Base-by-base conservation (phyloP, 768 basidiomycete genomes). In the Crepidotus variabilis region DNA sequence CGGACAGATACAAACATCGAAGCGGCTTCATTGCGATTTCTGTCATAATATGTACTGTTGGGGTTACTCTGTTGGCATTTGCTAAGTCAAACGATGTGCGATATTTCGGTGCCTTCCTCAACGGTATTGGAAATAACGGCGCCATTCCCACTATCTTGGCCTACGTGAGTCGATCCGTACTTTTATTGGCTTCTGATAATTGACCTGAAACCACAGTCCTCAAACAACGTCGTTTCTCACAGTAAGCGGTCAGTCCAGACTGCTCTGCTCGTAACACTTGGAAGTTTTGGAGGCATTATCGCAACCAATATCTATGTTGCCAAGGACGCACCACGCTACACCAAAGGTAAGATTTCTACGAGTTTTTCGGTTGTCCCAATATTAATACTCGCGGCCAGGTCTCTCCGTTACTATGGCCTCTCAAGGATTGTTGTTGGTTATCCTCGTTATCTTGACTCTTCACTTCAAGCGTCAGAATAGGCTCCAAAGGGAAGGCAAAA, bases 191-290 rank as follows among this genome's bases (percentile, higher is more conserved):
- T n/a, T n/a, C n/a, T 8, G 33, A n/a, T 43, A 7, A 34, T 8
- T 18, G 28, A 18, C 18, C 51, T 47, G 2, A 16, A 11, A 8
- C 28, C 28, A 10, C 52, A 76, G 72, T 66, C 69, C 46, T 70
- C 75, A 5, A 79, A 79, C 58, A 81, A 81, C 58, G 77, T 79
- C 5, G 76, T 77, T 9, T 75, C 77, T 13, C 78, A 79, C 52
- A 77, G 75, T 52, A 79, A 78, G 67, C 72, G 76, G 43, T 64
- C 75, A 11, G 72, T 78, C 7, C 70, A 71, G 16, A 74, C 71
- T 46, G 77, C 77, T 2, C 50, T 79, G 45, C 76, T 72, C 8
- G 70, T 78, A 18, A 70, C 72, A 9, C 65, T 78, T 54, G 77
- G 74, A 13, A 74, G 74, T 6, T 60, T 79, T 32, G 77, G 77